Percentiles rank a stretch among this genome's conserved stretches.
Conservation (phyloP, 2,329 filamentous ascomycete species). For the Macrophomina phaseolina region DNA sequence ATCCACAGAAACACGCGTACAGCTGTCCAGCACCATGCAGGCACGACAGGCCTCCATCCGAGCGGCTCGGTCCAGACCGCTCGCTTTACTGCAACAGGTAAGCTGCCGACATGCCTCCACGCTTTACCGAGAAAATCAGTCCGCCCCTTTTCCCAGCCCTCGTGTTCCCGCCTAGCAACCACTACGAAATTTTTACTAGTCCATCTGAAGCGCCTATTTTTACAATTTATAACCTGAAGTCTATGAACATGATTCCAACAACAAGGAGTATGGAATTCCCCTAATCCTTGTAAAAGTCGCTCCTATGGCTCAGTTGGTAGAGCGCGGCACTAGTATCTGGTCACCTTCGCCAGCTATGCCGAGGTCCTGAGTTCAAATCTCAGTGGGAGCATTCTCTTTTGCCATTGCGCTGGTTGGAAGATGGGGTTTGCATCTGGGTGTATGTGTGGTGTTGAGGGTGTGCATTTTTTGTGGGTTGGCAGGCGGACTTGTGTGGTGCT, state of each 20-base stretch:
- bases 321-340: slow-evolving; percentile 27
- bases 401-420: not conserved
- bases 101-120: not conserved
- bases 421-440: not conserved
- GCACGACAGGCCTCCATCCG: slow-evolving; percentile 1
- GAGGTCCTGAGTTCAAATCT: slow-evolving; percentile 29
- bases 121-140: not conserved
- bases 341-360: slow-evolving; percentile 1
- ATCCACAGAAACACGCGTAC: not conserved
- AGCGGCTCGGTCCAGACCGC: slow-evolving; percentile 3
- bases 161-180: not conserved
- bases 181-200: too few relatives aligned
- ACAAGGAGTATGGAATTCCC: too few relatives aligned
- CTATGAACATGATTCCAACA: too few relatives aligned
- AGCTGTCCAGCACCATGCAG: not conserved
- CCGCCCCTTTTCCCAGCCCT: not conserved
- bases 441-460: not conserved
- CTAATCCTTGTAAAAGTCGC: not conserved
- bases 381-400: slow-evolving; percentile 26
- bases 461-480: not conserved
- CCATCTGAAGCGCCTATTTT: too few relatives aligned
- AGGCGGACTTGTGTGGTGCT: not conserved
- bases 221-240: too few relatives aligned
- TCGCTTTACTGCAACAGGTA: slow-evolving; percentile 15
- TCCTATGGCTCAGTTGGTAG: slow-evolving; percentile 28